Evolutionary conservation across 306 rosid species (phyloP).

Genomic region (Pterocarpus santalinus): DNA sequence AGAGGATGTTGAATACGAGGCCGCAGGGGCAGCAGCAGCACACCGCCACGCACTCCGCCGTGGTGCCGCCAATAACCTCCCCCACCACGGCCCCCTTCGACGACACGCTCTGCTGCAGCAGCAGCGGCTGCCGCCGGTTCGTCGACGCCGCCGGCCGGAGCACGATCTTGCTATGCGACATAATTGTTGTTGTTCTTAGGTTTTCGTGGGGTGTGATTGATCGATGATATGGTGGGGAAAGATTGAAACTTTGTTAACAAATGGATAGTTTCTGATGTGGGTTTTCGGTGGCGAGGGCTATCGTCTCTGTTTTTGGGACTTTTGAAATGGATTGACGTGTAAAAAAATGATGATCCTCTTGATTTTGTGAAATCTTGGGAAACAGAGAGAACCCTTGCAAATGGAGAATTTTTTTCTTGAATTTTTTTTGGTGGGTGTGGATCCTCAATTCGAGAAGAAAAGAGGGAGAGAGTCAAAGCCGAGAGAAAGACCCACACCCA

Average conservation of each 20-base stretch:
- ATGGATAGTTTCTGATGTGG: slow-evolving; percentile 18
- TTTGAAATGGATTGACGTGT: too few species aligned
- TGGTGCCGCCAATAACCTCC: slow-evolving; percentile 76
- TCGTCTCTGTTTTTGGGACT: background rate
- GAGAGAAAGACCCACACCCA: slow-evolving; percentile 40
- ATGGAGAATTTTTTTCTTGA: background rate
- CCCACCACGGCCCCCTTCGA: slow-evolving; percentile 46
- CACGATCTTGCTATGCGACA: slow-evolving; percentile 53
- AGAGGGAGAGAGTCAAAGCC: background rate
- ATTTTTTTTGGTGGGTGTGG: slow-evolving; percentile 26
- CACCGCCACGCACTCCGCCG: slow-evolving; percentile 90
- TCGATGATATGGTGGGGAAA: background rate
- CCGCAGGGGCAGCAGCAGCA: slow-evolving; percentile 86
- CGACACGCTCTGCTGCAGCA: slow-evolving; percentile 31
- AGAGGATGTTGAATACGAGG: slow-evolving; percentile 53
- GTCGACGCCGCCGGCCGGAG: slow-evolving; percentile 47
- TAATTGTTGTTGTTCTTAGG: background rate
- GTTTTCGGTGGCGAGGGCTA: background rate
- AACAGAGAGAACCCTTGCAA: background rate
- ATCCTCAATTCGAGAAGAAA: slow-evolving; percentile 35
- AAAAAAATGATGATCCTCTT: too few species aligned
- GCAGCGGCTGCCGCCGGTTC: slow-evolving; percentile 56
- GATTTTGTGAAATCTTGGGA: background rate
- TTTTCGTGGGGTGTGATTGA: background rate
- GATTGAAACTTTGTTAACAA: slow-evolving; percentile 9